These are phyloP conservation scores for Solanum chiquidenum DNA, from an alignment of 257 asterid species.

Conservation along the genomic window DNA sequence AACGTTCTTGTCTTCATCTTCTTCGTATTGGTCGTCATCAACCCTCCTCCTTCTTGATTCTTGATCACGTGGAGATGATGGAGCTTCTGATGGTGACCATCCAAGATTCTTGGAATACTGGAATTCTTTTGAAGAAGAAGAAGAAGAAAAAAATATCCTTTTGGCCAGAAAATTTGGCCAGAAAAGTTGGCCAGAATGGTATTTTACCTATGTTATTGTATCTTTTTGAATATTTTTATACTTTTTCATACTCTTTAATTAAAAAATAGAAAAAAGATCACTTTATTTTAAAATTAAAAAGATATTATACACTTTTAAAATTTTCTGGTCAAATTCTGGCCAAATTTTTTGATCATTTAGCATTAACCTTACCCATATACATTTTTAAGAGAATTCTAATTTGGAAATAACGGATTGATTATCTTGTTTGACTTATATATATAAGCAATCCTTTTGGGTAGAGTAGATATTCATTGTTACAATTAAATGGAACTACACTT, in stretches of 20 bases:
- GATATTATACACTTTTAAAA: too few relatives aligned
- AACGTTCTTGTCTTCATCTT: neutral
- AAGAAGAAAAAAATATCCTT: too few relatives aligned
- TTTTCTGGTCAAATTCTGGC: too few relatives aligned
- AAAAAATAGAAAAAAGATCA: too few relatives aligned
- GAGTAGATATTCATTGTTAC: neutral
- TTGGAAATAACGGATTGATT: neutral
- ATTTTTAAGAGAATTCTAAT: neutral
- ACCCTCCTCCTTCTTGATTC: slow-evolving; percentile 1
- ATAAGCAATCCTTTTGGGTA: neutral
- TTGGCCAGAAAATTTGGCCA: too few relatives aligned
- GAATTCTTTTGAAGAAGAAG: too few relatives aligned
- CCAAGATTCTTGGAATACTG: neutral
- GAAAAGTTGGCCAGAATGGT: too few relatives aligned
- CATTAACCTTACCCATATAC: neutral
- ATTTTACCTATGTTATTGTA: too few relatives aligned
- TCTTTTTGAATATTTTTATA: too few relatives aligned
- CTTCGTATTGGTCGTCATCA: neutral
- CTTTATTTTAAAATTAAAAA: too few relatives aligned
- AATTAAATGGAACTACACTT: neutral
- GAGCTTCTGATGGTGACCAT: neutral
- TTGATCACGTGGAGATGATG: neutral
- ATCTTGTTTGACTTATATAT: neutral
- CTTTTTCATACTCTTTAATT: too few relatives aligned
- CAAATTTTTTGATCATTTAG: too few relatives aligned